A percentile compares a stretch with the other conserved stretches of the same genome.
Conservation (phyloP, 2,329 filamentous ascomycete species). For the Alternaria novae-zelandiae region DNA sequence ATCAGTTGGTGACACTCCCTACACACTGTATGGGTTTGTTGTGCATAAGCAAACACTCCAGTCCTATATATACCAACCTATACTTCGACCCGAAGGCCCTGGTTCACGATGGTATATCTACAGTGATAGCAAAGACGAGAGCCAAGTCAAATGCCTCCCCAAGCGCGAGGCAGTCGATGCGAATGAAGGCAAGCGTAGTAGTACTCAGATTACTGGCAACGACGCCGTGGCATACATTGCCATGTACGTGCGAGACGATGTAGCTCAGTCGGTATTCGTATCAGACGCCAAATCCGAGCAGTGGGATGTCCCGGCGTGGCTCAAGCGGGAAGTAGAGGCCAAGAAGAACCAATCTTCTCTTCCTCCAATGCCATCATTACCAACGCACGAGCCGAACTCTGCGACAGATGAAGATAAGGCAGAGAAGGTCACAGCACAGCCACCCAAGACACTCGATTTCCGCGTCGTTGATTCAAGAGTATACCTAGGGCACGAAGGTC, state of each 20-base stretch:
- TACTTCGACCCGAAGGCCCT: constrained; percentile 63
- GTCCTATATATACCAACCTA: constrained; percentile 65
- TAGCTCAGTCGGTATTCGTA: constrained; percentile 47
- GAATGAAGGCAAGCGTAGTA: constrained; percentile 56
- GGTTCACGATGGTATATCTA: constrained; percentile 66
- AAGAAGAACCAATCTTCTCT: constrained; percentile 20
- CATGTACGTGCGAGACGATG: constrained; percentile 62
- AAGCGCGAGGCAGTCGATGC: constrained; percentile 60
- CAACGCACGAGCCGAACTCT: constrained; percentile 6
- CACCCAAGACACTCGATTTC: constrained; percentile 29
- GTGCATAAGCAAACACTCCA: constrained; percentile 65
- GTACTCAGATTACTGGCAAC: constrained; percentile 48
- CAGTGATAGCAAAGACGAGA: constrained; percentile 60
- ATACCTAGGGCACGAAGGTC: constrained; percentile 46
- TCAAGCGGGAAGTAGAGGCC: constrained; percentile 40
- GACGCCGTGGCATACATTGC: constrained; percentile 62
- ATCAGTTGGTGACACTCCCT: constrained; percentile 55
- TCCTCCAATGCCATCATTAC: constrained; percentile 19
- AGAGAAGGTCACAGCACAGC: neutral
- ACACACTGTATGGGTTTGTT: constrained; percentile 66
- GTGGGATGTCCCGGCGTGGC: constrained; percentile 55
- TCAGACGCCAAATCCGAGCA: constrained; percentile 52
- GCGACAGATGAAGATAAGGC: constrained; percentile 8
- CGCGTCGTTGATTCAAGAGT: constrained; percentile 42
- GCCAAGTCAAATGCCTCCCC: constrained; percentile 63